Evolutionary conservation across 1,284 basidiomycete species (phyloP).

Genomic region (Naganishia sp.): DNA sequence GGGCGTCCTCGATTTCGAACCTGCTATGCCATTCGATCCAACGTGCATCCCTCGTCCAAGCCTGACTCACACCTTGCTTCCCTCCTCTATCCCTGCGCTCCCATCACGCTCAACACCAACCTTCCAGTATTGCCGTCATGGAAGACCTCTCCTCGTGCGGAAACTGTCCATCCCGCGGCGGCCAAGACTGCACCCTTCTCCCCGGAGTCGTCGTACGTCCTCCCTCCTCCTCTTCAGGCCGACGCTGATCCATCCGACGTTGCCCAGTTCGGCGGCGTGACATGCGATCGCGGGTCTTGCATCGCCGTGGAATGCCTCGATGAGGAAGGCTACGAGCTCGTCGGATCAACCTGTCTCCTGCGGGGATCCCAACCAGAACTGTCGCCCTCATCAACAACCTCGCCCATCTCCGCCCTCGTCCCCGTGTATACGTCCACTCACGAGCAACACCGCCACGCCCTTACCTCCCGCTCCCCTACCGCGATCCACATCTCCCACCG

Average conservation of each 20-base stretch:
- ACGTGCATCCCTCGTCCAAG: neutral
- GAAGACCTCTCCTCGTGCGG: slow-evolving; percentile 19
- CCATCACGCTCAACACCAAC: no score
- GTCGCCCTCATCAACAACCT: neutral
- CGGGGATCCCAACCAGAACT: no score
- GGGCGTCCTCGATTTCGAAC: no score
- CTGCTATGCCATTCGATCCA: no score
- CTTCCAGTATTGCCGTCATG: slow-evolving; percentile 3
- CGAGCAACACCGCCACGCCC: neutral
- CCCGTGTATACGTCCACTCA: neutral
- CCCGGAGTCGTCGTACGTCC: slow-evolving; percentile 6
- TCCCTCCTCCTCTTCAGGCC: neutral
- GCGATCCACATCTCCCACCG: neutral
- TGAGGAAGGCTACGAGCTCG: slow-evolving; percentile 1
- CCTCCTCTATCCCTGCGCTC: neutral
- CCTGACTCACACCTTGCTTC: neutral
- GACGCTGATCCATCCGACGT: neutral
- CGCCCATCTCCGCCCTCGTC: neutral
- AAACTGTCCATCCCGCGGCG: slow-evolving; percentile 4
- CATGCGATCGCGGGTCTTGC: slow-evolving; percentile 7
- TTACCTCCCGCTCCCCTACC: neutral
- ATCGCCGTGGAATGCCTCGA: slow-evolving; percentile 10
- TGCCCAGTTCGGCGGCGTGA: slow-evolving; percentile 14
- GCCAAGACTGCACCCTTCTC: slow-evolving; percentile 2
- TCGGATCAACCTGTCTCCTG: slow-evolving; percentile 11